These are phyloP conservation scores for Kernera saxatilis DNA, from an alignment of 345 rosid genomes.

Conservation along the genomic window DNA sequence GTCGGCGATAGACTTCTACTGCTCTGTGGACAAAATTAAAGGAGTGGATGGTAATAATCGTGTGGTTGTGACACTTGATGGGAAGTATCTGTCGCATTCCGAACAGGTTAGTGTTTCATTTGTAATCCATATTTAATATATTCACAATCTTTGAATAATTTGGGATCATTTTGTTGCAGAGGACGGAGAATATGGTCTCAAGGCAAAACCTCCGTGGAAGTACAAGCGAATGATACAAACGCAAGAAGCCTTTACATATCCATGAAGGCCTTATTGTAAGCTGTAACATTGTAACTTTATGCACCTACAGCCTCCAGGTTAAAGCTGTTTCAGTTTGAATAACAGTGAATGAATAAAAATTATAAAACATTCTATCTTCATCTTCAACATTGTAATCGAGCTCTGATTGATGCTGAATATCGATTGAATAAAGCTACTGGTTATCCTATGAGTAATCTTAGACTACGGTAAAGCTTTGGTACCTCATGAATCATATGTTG, in stretches of 20 bases:
- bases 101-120: slow-evolving; percentile 65
- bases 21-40: slow-evolving; percentile 86
- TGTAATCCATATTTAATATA: background rate
- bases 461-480: background rate
- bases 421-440: background rate
- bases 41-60: slow-evolving; percentile 87
- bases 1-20: slow-evolving; percentile 94
- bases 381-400: background rate
- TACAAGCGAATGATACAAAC: slow-evolving; percentile 14
- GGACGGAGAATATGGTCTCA: slow-evolving; percentile 61
- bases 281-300: background rate
- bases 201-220: slow-evolving; percentile 28
- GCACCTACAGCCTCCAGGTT: background rate
- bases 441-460: background rate
- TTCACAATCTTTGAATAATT: background rate
- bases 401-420: background rate
- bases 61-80: slow-evolving; percentile 73
- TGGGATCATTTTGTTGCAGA: slow-evolving; percentile 32
- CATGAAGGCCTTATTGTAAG: background rate
- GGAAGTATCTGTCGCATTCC: slow-evolving; percentile 67
- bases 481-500: background rate
- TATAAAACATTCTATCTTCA: background rate
- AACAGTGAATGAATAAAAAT: background rate
- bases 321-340: background rate
- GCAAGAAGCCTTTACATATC: background rate